phyloP scores from a whole-genome alignment of 129 eudicot genomes.

The Helichrysum umbraculigerum region DNA sequence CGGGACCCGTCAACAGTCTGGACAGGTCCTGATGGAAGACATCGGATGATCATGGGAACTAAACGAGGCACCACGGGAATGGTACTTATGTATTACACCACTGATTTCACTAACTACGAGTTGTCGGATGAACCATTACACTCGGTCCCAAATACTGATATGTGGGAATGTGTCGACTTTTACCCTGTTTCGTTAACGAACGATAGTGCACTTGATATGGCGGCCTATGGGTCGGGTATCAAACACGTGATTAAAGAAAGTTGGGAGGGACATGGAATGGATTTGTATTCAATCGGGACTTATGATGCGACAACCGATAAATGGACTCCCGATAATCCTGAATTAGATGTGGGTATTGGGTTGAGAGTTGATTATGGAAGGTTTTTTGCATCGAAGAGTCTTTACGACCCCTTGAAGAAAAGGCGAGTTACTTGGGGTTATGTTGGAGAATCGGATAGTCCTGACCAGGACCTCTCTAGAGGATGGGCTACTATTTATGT shows the following conservation, averaged over 20 bases:
- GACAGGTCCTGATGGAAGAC: slow-evolving; percentile 70
- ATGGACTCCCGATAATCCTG: slow-evolving; percentile 93
- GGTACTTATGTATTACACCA: slow-evolving; percentile 60
- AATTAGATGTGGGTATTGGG: slow-evolving; percentile 85
- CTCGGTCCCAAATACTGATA: slow-evolving; percentile 80
- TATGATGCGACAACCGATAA: slow-evolving; percentile 52
- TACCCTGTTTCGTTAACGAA: slow-evolving; percentile 69
- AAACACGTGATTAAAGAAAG: slow-evolving; percentile 93
- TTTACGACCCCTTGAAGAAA: slow-evolving; percentile 61
- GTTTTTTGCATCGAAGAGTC: slow-evolving; percentile 84
- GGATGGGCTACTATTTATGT: slow-evolving; percentile 91
- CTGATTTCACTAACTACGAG: slow-evolving; percentile 56
- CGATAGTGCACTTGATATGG: slow-evolving; percentile 63
- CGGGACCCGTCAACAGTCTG: slow-evolving; percentile 93
- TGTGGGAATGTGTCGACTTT: slow-evolving; percentile 98
- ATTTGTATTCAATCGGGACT: slow-evolving; percentile 74
- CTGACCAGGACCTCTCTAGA: slow-evolving; percentile 54
- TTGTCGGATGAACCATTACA: slow-evolving; percentile 61
- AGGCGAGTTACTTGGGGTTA: slow-evolving; percentile 81
- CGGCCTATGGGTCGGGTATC: slow-evolving; percentile 61
- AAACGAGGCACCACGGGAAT: slow-evolving; percentile 59
- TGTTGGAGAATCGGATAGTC: slow-evolving; percentile 73
- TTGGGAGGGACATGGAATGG: slow-evolving; percentile 64
- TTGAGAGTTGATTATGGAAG: slow-evolving; percentile 71
- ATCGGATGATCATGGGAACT: slow-evolving; percentile 75